Conservation (phyloP, 345 rosid species). For the Jatropha curcas region DNA sequence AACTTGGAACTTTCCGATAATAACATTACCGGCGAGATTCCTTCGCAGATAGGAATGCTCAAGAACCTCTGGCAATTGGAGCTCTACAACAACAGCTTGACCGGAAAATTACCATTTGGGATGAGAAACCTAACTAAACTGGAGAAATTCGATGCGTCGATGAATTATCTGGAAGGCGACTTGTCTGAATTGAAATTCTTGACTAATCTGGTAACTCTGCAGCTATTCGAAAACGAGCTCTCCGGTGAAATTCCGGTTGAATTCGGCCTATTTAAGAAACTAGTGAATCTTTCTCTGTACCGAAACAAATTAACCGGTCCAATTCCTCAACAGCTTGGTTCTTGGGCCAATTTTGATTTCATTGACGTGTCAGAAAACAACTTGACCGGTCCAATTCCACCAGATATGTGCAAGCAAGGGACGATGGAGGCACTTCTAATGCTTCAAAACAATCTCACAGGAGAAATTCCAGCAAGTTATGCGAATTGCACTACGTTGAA, state of each 20-base stretch:
- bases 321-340: slow-evolving; percentile 70
- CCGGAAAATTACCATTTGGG: slow-evolving; percentile 70
- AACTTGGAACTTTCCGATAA: slow-evolving; percentile 60
- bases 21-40: slow-evolving; percentile 54
- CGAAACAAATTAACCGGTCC: slow-evolving; percentile 63
- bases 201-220: slow-evolving; percentile 59
- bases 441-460: slow-evolving; percentile 72
- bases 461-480: slow-evolving; percentile 69
- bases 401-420: slow-evolving; percentile 84
- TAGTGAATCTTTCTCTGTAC: slow-evolving; percentile 72
- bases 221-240: slow-evolving; percentile 53
- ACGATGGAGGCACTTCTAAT: slow-evolving; percentile 62
- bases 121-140: slow-evolving; percentile 64
- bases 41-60: slow-evolving; percentile 57
- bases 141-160: slow-evolving; percentile 60
- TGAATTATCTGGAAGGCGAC: slow-evolving; percentile 54
- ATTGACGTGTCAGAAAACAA: slow-evolving; percentile 83
- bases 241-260: slow-evolving; percentile 74
- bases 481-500: slow-evolving; percentile 52
- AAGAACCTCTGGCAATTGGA: slow-evolving; percentile 67
- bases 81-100: slow-evolving; percentile 54
- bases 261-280: slow-evolving; percentile 61
- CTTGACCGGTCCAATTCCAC: slow-evolving; percentile 74
- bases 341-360: slow-evolving; percentile 63
- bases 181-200: slow-evolving; percentile 58